Conservation (phyloP, 768 basidiomycete species). For the Cystobasidium tubakii region DNA sequence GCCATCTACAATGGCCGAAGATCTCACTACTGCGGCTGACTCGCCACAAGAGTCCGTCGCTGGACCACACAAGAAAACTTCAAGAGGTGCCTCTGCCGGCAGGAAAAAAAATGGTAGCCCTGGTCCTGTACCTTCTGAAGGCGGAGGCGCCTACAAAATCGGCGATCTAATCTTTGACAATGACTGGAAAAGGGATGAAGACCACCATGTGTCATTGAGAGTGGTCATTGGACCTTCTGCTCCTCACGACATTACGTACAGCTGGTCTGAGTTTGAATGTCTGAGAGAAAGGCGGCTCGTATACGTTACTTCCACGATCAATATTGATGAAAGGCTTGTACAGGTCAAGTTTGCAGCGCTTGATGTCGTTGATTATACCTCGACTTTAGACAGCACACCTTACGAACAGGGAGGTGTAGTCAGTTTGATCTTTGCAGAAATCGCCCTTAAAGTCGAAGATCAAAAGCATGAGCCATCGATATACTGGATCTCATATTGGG, state of each 20-base stretch:
- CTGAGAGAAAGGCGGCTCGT: not conserved
- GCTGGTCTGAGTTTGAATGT: conserved; percentile 17
- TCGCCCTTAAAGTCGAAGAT: not conserved
- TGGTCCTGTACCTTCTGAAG: not conserved
- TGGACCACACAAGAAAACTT: not conserved
- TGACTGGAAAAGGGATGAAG: conserved; percentile 1
- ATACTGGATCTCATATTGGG: not conserved
- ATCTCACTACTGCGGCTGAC: not conserved
- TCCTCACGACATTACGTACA: conserved; percentile 1
- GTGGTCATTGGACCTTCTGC: not conserved
- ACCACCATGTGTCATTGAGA: not conserved
- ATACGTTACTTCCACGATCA: not conserved
- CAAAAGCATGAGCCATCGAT: not conserved
- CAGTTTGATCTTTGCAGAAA: conserved; percentile 9
- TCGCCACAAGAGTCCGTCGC: not conserved
- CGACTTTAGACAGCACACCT: not conserved
- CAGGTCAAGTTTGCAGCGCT: not conserved
- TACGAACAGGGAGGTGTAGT: not conserved
- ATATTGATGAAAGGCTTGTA: not conserved
- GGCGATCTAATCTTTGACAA: conserved; percentile 5
- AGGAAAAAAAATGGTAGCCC: not conserved
- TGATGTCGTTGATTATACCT: not conserved
- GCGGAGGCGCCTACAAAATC: not conserved
- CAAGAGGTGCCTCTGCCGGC: not conserved
- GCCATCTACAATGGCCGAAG: not conserved